Evolutionary conservation across 225 moss, liverwort and hornwort genomes (phyloP).

Genomic region (Pseudisothecium myosuroides): DNA sequence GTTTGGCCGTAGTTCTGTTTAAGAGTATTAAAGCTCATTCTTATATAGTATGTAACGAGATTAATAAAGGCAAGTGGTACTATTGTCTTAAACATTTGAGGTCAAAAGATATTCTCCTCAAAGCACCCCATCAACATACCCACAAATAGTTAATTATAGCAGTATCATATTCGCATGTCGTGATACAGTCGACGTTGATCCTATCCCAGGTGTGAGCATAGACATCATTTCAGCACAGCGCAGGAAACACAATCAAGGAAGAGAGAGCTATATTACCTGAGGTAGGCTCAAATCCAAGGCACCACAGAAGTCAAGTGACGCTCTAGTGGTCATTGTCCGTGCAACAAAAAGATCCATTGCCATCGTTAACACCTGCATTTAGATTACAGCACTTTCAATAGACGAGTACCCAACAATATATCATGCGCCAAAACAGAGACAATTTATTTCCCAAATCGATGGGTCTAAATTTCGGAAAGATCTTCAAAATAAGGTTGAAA

Average conservation of each 20-base stretch:
- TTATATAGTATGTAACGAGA: background rate
- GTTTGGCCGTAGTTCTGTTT: background rate
- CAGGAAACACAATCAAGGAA: background rate
- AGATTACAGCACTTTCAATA: background rate
- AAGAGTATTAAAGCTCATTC: background rate
- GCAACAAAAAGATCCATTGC: slow-evolving; percentile 97
- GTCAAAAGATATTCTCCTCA: background rate
- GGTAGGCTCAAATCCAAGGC: slow-evolving; percentile 42
- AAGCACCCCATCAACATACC: background rate
- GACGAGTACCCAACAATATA: background rate
- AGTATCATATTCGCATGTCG: background rate
- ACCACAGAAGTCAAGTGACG: slow-evolving; percentile 70
- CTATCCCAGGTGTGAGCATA: background rate
- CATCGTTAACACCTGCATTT: slow-evolving; percentile 76
- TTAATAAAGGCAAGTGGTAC: background rate
- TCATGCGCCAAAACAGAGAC: background rate
- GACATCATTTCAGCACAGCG: background rate
- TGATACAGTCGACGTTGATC: background rate
- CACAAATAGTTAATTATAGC: background rate
- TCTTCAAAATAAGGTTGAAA: background rate
- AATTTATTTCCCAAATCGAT: background rate
- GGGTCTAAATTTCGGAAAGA: background rate
- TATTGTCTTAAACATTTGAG: background rate
- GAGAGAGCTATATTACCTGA: slow-evolving; percentile 36
- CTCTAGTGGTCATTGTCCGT: slow-evolving; percentile 93